Evolutionary conservation across 306 rosid species (phyloP), one percentile per base, ranked within the genome.

Genomic region (Quercus robur): DNA sequence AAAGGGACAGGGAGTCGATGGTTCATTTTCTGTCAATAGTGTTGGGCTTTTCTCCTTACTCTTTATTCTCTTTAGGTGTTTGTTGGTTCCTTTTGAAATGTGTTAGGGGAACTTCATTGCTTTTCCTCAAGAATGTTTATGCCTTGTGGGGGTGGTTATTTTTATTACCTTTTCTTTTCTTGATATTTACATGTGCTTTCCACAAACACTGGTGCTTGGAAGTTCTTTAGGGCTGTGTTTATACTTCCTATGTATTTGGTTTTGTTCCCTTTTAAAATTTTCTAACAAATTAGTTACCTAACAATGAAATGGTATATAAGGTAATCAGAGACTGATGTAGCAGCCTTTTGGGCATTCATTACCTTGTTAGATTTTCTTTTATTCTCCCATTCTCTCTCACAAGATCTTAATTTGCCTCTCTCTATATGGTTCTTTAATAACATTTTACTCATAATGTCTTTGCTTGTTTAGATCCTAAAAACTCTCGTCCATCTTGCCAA

Each of bases 401-500:
- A 13, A 20, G 54, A 19, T 80, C 52, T 74, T 46, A 8, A 56
- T 49, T 67, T 33, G 2, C 78, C 5, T 30, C 66, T 12, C 63
- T 26, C 38, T 46, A n/a, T 26, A 35, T 67, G n/a, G 67, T 81
- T 33, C 54, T 31, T 5, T 15, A 21, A 25, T 19, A 44, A 74
- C 51, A 74, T 77, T 59, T 84, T 31, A 51, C 67, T 59, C 26
- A 64, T 73, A 62, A 70, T 71, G 35, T 78, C 75, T 71, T 71
- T 56, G 61, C 35, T 75, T 82, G 82, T 76, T 64, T 70, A 85
- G 90, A 86, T 78, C 64, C 78, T 56, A 76, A 75, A 83, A 69
- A 71, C 82, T 77, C 75, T 78, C 75, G 28, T 85, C 64, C 83
- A 83, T 69, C 78, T 66, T 76, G 85, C 85, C 76, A 75, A 84